Percentiles rank a stretch among this genome's conserved stretches.
phyloP scores from a whole-genome alignment of 306 rosid species.

The Urtica urens region DNA sequence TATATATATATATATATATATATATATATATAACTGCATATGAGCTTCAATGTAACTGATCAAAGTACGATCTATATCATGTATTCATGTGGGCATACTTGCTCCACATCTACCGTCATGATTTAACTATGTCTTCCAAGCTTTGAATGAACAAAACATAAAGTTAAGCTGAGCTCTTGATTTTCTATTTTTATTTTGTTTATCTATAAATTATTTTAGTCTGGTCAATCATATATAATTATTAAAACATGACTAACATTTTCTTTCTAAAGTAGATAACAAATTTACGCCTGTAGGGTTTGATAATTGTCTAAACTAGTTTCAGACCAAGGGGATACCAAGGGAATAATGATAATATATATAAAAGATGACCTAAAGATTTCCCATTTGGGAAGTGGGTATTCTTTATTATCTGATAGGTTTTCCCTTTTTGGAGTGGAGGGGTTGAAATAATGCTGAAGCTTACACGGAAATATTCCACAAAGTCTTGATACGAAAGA shows the following conservation, averaged over 20 bases:
- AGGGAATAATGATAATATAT: constrained; percentile 7
- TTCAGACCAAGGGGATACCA: constrained; percentile 22
- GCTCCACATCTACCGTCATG: constrained; percentile 17
- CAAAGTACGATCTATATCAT: too few relatives aligned
- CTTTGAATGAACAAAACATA: too few relatives aligned
- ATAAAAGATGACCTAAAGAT: constrained; percentile 11
- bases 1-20: neutral
- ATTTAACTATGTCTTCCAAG: constrained; percentile 18
- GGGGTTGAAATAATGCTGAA: constrained; percentile 18
- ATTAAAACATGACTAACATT: too few relatives aligned
- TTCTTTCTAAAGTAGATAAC: too few relatives aligned
- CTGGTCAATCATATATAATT: too few relatives aligned
- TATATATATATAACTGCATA: neutral
- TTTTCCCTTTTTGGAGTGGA: constrained; percentile 35
- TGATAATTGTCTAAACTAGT: too few relatives aligned
- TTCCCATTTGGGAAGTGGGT: constrained; percentile 14
- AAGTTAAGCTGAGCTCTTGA: constrained; percentile 8
- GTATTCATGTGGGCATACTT: too few relatives aligned
- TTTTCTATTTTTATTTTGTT: neutral
- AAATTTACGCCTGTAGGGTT: too few relatives aligned
- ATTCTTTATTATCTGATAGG: constrained; percentile 15
- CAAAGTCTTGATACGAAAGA: neutral
- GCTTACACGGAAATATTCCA: constrained; percentile 18
- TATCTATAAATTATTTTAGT: too few relatives aligned
- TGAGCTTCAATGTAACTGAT: too few relatives aligned